A percentile compares a stretch with the other conserved stretches of the same genome.
phyloP scores from a whole-genome alignment of 805 yeast species.

The Saccharomycopsis selenospora region DNA sequence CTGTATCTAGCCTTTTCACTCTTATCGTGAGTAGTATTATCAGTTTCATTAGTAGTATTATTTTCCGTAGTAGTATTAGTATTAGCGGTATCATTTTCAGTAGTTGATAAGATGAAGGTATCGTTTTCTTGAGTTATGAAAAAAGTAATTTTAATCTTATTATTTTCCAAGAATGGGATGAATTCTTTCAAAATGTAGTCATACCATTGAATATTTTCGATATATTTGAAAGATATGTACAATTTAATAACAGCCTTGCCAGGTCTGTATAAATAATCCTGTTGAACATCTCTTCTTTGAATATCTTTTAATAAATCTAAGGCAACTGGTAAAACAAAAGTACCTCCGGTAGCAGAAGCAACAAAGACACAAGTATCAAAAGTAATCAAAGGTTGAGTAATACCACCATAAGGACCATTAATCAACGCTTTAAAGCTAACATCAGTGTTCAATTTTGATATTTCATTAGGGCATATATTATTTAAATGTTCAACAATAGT shows the following conservation, averaged over 20 bases:
- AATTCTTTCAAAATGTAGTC: constrained; percentile 31
- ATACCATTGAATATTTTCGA: constrained; percentile 32
- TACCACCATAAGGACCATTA: constrained; percentile 43
- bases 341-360: constrained; percentile 41
- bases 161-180: constrained; percentile 20
- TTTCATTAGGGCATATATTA: not conserved
- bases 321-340: constrained; percentile 40
- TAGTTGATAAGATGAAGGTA: not conserved
- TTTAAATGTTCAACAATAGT: not conserved
- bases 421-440: constrained; percentile 31
- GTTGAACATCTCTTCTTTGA: constrained; percentile 13
- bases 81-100: not conserved
- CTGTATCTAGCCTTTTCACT: not conserved
- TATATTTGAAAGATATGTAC: constrained; percentile 30
- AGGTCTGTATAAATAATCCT: constrained; percentile 33
- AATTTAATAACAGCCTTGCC: constrained; percentile 26
- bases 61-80: no score
- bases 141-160: constrained; percentile 25
- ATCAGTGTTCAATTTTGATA: not conserved
- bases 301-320: constrained; percentile 33
- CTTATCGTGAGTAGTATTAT: not conserved
- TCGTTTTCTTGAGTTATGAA: constrained; percentile 27
- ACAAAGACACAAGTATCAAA: constrained; percentile 37
- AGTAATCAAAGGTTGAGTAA: constrained; percentile 33
- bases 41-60: not conserved